These are phyloP conservation scores for Auriscalpium orientale DNA, from an alignment of 768 basidiomycete genomes.

Conservation along the genomic window DNA sequence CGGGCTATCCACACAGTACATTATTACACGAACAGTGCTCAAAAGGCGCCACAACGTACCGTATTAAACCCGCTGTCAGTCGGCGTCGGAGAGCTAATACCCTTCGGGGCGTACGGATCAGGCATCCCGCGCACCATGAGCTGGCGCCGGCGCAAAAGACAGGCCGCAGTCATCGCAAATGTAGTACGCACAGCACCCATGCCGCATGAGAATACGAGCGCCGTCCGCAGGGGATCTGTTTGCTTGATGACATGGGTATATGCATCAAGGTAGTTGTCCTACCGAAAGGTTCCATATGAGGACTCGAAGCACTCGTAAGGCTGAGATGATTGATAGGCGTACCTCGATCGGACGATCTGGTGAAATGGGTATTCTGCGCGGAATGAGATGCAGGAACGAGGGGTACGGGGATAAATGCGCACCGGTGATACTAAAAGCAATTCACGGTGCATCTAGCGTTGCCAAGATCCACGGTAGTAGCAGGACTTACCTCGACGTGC, in stretches of 20 bases:
- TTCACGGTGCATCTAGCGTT: background rate
- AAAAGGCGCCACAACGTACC: conserved; percentile 26
- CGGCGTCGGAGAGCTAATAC: conserved; percentile 10
- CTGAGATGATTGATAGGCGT: conserved; percentile 5
- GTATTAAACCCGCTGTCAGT: conserved; percentile 38
- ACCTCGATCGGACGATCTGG: conserved; percentile 89
- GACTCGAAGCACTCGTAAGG: background rate
- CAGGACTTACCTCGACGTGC: conserved; percentile 71
- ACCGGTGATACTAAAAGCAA: conserved; percentile 64
- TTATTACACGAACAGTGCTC: background rate
- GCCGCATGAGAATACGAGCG: conserved; percentile 91
- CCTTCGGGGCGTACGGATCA: conserved; percentile 66
- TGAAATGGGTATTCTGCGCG: conserved; percentile 81
- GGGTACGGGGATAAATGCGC: conserved; percentile 16
- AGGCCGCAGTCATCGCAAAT: conserved; percentile 95
- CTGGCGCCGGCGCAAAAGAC: conserved; percentile 72
- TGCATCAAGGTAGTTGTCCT: conserved; percentile 95
- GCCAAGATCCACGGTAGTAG: conserved; percentile 1
- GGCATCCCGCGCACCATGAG: conserved; percentile 50
- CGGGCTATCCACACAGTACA: conserved; percentile 12
- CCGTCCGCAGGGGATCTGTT: conserved; percentile 72
- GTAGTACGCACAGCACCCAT: conserved; percentile 96
- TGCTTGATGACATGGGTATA: conserved; percentile 77
- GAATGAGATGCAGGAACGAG: background rate
- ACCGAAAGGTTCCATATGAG: background rate